Conservation (phyloP, 164 flowering plant genomes). For the Warburgia ugandensis region DNA sequence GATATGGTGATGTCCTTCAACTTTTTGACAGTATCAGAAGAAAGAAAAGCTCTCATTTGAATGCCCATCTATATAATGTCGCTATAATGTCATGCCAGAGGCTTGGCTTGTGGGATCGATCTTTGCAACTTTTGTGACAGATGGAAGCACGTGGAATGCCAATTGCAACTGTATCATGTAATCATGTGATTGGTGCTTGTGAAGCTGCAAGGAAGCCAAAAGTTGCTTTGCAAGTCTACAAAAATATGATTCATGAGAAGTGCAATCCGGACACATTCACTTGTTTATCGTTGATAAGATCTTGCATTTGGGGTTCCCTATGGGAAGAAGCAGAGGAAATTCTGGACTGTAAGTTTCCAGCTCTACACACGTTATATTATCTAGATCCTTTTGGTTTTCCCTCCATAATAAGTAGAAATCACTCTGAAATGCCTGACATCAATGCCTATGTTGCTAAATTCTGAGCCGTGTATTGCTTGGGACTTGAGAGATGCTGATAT, state of each 20-base stretch:
- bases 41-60: constrained; percentile 28
- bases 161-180: constrained; percentile 54
- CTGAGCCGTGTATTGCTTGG: too few relatives aligned
- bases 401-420: neutral
- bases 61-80: constrained; percentile 49
- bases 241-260: constrained; percentile 63
- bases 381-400: neutral
- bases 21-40: constrained; percentile 53
- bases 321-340: constrained; percentile 66
- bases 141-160: constrained; percentile 61
- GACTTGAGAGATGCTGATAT: too few relatives aligned
- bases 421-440: neutral
- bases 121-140: constrained; percentile 77
- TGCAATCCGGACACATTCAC: constrained; percentile 70
- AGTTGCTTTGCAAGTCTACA: constrained; percentile 70
- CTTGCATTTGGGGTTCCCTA: constrained; percentile 77
- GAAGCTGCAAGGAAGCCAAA: constrained; percentile 75
- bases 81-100: constrained; percentile 70
- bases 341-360: constrained; percentile 47
- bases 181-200: constrained; percentile 71
- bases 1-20: constrained; percentile 52
- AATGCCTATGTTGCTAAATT: neutral
- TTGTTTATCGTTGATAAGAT: constrained; percentile 57
- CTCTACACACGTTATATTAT: neutral
- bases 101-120: constrained; percentile 69